These are phyloP conservation scores for Globisporangium cylindrosporum DNA, from an alignment of 352 stramenopile species.

Conservation along the genomic window DNA sequence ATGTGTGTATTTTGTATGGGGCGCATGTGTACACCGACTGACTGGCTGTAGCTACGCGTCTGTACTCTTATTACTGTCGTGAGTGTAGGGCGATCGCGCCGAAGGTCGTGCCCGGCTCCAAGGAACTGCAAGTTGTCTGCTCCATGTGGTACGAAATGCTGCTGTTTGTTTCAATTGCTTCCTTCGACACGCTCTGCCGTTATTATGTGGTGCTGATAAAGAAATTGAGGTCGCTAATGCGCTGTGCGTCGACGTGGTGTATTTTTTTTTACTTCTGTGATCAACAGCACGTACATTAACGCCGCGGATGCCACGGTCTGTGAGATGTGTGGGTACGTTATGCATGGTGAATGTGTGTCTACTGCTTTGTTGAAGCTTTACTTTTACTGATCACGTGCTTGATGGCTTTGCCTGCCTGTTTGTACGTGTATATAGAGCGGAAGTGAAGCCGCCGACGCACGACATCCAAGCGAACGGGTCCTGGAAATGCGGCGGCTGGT, in stretches of 20 bases:
- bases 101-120: slow-evolving; percentile 59
- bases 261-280: not conserved
- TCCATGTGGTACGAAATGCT: slow-evolving; percentile 37
- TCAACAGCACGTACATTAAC: slow-evolving; percentile 69
- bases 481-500: slow-evolving; percentile 79
- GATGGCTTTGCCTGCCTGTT: slow-evolving; percentile 5
- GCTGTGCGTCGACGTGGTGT: not conserved
- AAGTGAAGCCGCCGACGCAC: slow-evolving; percentile 64
- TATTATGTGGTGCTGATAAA: not conserved
- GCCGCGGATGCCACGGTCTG: slow-evolving; percentile 44
- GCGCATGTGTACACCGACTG: too few relatives aligned
- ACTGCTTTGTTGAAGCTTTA: not conserved
- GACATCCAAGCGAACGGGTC: slow-evolving; percentile 63
- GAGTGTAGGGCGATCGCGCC: slow-evolving; percentile 28
- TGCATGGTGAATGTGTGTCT: too few relatives aligned
- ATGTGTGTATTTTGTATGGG: too few relatives aligned
- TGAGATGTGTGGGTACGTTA: slow-evolving; percentile 69
- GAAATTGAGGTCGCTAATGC: not conserved
- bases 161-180: not conserved
- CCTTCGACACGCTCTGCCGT: not conserved
- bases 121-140: slow-evolving; percentile 54
- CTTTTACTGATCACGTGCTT: not conserved
- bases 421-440: slow-evolving; percentile 24
- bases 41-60: too few relatives aligned
- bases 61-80: not conserved